phyloP scores from a whole-genome alignment of 169 alveolate species.

The Eimeria sp. region DNA sequence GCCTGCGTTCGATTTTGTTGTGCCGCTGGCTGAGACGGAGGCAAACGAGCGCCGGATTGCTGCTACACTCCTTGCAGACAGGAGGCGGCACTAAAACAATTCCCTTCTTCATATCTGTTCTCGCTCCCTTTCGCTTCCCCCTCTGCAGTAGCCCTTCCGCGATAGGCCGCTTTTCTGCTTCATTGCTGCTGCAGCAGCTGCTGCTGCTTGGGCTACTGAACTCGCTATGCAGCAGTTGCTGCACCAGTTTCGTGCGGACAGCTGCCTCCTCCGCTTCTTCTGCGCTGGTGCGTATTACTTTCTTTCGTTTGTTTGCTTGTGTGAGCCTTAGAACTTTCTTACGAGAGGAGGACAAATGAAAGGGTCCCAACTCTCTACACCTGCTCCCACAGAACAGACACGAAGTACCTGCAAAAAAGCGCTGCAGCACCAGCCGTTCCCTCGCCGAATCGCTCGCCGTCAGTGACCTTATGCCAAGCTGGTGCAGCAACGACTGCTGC shows the following conservation, averaged over 20 bases:
- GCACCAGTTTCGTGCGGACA: constrained; percentile 43
- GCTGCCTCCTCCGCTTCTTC: constrained; percentile 27
- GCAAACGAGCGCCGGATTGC: constrained; percentile 49
- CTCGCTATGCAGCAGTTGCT: constrained; percentile 26
- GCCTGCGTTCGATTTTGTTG: constrained; percentile 52
- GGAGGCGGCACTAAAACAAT: constrained; percentile 62
- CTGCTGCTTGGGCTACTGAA: constrained; percentile 43
- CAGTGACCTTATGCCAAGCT: constrained; percentile 26
- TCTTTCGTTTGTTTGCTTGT: neutral
- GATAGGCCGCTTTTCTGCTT: neutral
- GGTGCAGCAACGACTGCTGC: constrained; percentile 71
- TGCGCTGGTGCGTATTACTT: neutral
- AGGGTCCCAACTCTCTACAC: constrained; percentile 29
- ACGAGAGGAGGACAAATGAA: neutral
- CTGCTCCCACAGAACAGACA: constrained; percentile 74
- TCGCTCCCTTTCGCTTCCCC: neutral
- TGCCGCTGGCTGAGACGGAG: constrained; percentile 29
- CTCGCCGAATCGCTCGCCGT: constrained; percentile 26
- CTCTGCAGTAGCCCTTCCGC: neutral
- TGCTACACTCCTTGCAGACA: constrained; percentile 79
- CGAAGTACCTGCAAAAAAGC: constrained; percentile 75
- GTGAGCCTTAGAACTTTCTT: neutral
- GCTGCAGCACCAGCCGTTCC: constrained; percentile 70
- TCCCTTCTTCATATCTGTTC: neutral
- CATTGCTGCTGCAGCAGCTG: constrained; percentile 49